Evolutionary conservation across 177 flowering plant species (phyloP).

Genomic region (Vitis hybrid): DNA sequence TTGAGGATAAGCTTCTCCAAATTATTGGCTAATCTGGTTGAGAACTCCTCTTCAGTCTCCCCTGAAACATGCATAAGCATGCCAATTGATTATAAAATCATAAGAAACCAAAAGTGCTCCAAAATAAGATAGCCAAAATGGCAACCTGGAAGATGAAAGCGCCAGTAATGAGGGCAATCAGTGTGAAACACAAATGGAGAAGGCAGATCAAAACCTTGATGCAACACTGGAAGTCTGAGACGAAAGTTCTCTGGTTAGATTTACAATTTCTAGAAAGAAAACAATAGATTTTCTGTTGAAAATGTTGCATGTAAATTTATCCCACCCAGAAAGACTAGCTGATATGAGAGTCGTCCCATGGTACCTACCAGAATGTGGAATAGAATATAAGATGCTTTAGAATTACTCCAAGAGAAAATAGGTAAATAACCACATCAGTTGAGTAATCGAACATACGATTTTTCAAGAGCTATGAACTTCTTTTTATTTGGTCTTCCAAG

Average conservation of each 20-base stretch:
- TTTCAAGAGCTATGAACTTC: constrained; percentile 85
- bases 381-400: not conserved
- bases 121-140: not conserved
- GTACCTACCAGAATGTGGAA: constrained; percentile 53
- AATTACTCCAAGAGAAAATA: constrained; percentile 1
- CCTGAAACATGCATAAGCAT: constrained; percentile 42
- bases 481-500: constrained; percentile 95
- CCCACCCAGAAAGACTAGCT: constrained; percentile 98
- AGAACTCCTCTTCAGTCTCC: constrained; percentile 94
- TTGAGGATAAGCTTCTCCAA: constrained; percentile 90
- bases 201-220: constrained; percentile 92
- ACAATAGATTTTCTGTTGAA: not conserved
- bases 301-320: not conserved
- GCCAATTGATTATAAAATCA: not conserved
- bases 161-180: constrained; percentile 99
- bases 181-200: constrained; percentile 94
- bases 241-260: not conserved
- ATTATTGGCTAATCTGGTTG: constrained; percentile 89
- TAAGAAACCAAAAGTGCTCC: too few relatives aligned
- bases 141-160: constrained; percentile 87
- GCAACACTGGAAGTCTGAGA: constrained; percentile 83
- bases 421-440: constrained; percentile 2
- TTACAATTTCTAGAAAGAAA: too few relatives aligned
- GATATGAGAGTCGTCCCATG: constrained; percentile 95
- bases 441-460: constrained; percentile 55